Evolutionary conservation across 192 early-diverging fungal species (phyloP), one percentile per base, ranked within the genome.

Genomic region (Chytriomyces sp.): DNA sequence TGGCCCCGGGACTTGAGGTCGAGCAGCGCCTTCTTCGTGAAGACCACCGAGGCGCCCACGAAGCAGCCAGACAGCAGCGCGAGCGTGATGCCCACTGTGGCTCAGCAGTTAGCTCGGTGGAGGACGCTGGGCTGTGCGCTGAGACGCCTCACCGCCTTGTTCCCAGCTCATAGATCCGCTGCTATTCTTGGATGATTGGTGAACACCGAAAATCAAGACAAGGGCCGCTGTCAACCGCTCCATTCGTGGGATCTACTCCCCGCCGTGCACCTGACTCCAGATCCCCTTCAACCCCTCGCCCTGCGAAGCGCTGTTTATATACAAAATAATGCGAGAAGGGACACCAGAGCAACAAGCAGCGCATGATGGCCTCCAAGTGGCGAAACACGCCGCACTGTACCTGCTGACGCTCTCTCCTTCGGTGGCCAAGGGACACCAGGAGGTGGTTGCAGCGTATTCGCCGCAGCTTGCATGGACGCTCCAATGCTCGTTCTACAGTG

Each of bases 41-140:
- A 84, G 41, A 94, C 91, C 75, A 95, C 94, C 54, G 91, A 93
- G 36, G 89, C 85, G 33, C 94, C 94, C 70, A 96, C 93, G 77
- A 94, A 84, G 49, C 89, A 64, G 56, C 91, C 91, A 25, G 93
- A 94, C 58, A 88, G 81, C 77, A 96, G 87, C 79, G 94, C 94
- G 33, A 96, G 83, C 34, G 87, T 85, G 78, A 96, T 88, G 52
- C 94, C 94, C 77, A 96, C 74, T 52, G 63, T 1, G 44, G 22
- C 17, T 14, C 17, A 49, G 44, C 14, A 22, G 44, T 49, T 22
- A 49, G 3, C 44, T n/a, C 44, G 3, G 17, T n/a, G 44, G 3
- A 14, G 44, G 44, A 22, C 0, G 2, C 22, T 49, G 17, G 44
- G 2, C 22, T 22, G 44, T 49, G 14, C 44, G 0, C 0, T 49